Conservation (phyloP, 108 stramenopile genomes). For the Cyclostephanos tholiformis region DNA sequence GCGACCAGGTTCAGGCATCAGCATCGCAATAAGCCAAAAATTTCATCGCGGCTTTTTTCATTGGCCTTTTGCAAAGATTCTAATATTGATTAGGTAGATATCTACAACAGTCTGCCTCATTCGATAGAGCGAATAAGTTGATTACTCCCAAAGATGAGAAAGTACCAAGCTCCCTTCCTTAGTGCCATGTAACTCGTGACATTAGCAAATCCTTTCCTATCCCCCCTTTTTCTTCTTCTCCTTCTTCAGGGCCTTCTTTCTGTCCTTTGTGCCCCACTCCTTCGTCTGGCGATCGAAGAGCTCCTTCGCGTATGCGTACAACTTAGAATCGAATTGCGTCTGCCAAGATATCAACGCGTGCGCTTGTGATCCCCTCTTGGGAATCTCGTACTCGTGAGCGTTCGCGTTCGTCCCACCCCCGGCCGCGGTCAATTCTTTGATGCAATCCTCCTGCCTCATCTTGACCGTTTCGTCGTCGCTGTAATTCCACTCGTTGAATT, state of each 20-base stretch:
- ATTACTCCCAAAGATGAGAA: too few relatives aligned
- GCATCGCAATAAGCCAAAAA: not conserved
- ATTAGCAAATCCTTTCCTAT: not conserved
- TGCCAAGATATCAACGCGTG: constrained; percentile 53
- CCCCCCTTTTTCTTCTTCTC: constrained; percentile 40
- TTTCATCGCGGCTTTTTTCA: not conserved
- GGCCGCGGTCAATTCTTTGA: constrained; percentile 23
- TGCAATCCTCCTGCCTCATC: constrained; percentile 54
- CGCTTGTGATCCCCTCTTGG: constrained; percentile 49
- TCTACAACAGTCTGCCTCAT: too few relatives aligned
- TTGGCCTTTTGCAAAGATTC: too few relatives aligned
- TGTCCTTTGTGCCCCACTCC: constrained; percentile 48
- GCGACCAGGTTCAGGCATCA: constrained; percentile 43
- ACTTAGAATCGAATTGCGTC: constrained; percentile 57
- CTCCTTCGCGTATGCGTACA: constrained; percentile 52
- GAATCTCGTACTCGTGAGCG: constrained; percentile 51
- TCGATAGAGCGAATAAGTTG: too few relatives aligned
- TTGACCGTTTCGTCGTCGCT: constrained; percentile 40
- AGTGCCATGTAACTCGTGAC: too few relatives aligned
- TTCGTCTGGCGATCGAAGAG: constrained; percentile 57
- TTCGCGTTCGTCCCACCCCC: constrained; percentile 37
- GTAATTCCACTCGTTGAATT: constrained; percentile 54
- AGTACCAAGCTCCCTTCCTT: too few relatives aligned
- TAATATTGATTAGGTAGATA: too few relatives aligned
- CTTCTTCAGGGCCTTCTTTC: constrained; percentile 55